Conservation (phyloP, 23 red algal species). For the Gracilaria domingensis region DNA sequence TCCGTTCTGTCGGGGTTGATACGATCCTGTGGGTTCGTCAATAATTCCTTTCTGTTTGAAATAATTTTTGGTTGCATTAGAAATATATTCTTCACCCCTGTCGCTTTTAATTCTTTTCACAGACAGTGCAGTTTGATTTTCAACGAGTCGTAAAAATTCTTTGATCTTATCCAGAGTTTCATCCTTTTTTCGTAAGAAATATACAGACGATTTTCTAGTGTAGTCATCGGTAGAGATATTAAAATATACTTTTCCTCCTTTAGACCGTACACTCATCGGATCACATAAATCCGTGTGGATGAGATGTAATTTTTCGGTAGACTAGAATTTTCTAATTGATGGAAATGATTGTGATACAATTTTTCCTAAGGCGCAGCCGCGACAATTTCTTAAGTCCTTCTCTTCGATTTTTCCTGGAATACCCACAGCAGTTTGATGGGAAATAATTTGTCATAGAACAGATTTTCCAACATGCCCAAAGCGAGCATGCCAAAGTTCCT, state of each 20-base stretch:
- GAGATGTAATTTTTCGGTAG: conserved; percentile 20
- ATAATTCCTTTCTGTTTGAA: conserved; percentile 4
- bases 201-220: conserved; percentile 10
- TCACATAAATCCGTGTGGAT: too few species aligned
- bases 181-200: conserved; percentile 17
- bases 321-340: background rate
- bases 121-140: conserved; percentile 24
- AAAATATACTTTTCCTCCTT: conserved; percentile 41
- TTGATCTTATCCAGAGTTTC: background rate
- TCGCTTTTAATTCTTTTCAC: conserved; percentile 18
- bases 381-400: background rate
- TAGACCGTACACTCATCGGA: background rate
- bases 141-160: background rate
- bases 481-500: background rate
- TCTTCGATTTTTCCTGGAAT: background rate
- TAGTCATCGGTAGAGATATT: conserved; percentile 45
- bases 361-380: conserved; percentile 11
- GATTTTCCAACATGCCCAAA: conserved; percentile 2
- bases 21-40: conserved; percentile 26
- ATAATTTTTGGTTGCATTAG: background rate
- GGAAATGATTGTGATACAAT: conserved; percentile 23
- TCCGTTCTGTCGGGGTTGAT: too few species aligned
- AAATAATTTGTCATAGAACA: background rate
- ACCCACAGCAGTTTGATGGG: background rate
- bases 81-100: conserved; percentile 33